phyloP scores from a whole-genome alignment of 306 rosid genomes.

The Vigna radiata region DNA sequence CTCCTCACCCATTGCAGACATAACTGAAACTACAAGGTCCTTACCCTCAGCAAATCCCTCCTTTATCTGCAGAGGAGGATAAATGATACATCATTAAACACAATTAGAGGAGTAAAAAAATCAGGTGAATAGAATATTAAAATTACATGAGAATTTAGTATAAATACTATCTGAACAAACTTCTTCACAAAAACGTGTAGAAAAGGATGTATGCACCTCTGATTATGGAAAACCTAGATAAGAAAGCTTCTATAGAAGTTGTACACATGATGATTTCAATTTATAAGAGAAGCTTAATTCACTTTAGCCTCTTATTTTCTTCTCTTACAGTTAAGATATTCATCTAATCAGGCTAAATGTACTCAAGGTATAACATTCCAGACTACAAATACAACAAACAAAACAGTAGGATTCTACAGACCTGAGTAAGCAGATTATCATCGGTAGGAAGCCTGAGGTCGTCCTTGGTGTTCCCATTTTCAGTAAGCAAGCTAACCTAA shows the following conservation, averaged over 20 bases:
- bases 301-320: neutral
- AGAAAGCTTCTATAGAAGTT: neutral
- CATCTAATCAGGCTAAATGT: neutral
- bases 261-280: neutral
- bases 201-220: neutral
- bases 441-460: slow-evolving; percentile 64
- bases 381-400: slow-evolving; percentile 14
- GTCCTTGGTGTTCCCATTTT: slow-evolving; percentile 71
- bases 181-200: neutral
- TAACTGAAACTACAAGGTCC: slow-evolving; percentile 77
- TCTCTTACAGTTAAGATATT: neutral
- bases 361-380: neutral
- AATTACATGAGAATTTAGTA: neutral
- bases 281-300: neutral
- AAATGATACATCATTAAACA: neutral
- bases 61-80: slow-evolving; percentile 60
- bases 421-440: slow-evolving; percentile 67
- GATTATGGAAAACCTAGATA: neutral
- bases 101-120: neutral
- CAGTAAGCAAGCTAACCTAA: slow-evolving; percentile 71
- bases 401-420: slow-evolving; percentile 37
- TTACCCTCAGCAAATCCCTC: slow-evolving; percentile 80
- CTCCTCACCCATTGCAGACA: slow-evolving; percentile 95
- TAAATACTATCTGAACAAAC: neutral
- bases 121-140: neutral